phyloP scores from a whole-genome alignment of 164 flowering plant genomes.

The Dillenia suffruticosa region DNA sequence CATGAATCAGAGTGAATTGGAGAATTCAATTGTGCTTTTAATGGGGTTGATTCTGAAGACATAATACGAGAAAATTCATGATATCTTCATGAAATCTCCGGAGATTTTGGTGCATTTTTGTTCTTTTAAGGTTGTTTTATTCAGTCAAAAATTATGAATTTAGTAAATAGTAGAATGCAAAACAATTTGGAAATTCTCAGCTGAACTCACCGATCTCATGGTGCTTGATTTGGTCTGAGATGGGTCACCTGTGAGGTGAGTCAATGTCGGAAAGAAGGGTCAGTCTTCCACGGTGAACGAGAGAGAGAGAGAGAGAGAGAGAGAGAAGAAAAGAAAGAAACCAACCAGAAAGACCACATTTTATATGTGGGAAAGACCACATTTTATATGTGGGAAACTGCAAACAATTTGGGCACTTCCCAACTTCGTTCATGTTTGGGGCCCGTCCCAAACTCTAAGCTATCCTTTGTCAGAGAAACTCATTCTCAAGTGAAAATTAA shows the following conservation, averaged over 20 bases:
- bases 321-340: not conserved
- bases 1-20: constrained; percentile 8
- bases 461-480: not conserved
- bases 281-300: not conserved
- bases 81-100: constrained; percentile 6
- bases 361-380: not conserved
- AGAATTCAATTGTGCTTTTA: constrained; percentile 6
- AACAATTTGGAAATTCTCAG: too few species aligned
- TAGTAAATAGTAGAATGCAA: too few species aligned
- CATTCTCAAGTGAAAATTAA: not conserved
- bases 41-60: not conserved
- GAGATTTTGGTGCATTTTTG: constrained; percentile 6
- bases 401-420: constrained; percentile 4
- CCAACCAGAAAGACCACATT: not conserved
- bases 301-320: constrained; percentile 11
- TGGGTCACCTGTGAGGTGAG: not conserved
- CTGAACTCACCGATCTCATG: too few species aligned
- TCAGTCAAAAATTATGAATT: too few species aligned
- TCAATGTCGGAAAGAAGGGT: constrained; percentile 25
- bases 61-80: not conserved
- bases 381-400: not conserved
- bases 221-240: too few species aligned
- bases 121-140: too few species aligned
- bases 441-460: not conserved
- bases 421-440: not conserved